Conservation (phyloP, 2,329 filamentous ascomycete genomes). For the Fusarium napiforme region DNA sequence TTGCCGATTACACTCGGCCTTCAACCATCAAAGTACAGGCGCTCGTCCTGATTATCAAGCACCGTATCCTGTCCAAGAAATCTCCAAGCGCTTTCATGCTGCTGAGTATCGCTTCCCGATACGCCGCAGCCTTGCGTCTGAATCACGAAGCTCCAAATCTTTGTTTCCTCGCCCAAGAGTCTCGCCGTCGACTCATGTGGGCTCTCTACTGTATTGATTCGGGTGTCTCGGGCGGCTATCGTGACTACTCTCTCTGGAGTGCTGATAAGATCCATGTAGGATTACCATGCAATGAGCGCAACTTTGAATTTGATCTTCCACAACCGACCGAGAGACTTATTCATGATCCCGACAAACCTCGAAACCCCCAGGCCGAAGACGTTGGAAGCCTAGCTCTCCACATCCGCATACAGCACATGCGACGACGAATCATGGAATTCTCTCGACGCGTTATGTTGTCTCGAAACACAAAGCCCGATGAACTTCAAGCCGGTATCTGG, state of each 20-base stretch:
- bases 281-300: conserved; percentile 57
- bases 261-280: conserved; percentile 55
- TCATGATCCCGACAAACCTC: conserved; percentile 54
- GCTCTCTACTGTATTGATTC: conserved; percentile 57
- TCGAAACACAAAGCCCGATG: conserved; percentile 55
- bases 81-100: conserved; percentile 60
- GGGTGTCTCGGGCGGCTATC: conserved; percentile 55
- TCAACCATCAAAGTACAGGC: conserved; percentile 67
- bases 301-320: conserved; percentile 67
- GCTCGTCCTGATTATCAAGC: conserved; percentile 57
- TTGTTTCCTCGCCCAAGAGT: conserved; percentile 55
- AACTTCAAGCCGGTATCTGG: conserved; percentile 57
- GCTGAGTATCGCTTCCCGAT: conserved; percentile 55
- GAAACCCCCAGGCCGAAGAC: conserved; percentile 58
- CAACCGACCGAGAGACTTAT: conserved; percentile 65
- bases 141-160: conserved; percentile 56
- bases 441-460: conserved; percentile 56
- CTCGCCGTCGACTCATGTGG: conserved; percentile 57
- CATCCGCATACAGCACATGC: conserved; percentile 65
- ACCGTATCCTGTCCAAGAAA: conserved; percentile 56
- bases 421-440: conserved; percentile 65
- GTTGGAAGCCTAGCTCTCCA: conserved; percentile 67
- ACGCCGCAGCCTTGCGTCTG: conserved; percentile 55
- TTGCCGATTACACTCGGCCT: conserved; percentile 64
- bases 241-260: conserved; percentile 58